phyloP scores from a whole-genome alignment of 73 alveolate genomes.

The Paramecium tetraurelia region DNA sequence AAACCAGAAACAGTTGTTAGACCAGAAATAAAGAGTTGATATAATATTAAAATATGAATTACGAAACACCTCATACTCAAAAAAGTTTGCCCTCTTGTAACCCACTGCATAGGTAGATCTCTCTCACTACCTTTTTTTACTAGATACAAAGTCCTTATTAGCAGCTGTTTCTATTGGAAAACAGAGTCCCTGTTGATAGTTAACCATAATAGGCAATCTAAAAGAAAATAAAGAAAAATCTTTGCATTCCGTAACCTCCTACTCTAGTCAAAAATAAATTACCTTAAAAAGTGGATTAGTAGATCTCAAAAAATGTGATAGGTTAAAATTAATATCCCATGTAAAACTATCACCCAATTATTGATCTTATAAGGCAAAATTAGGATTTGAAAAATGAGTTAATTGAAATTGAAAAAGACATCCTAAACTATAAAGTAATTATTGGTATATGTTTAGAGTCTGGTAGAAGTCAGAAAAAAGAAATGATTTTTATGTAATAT shows the following conservation, averaged over 20 bases:
- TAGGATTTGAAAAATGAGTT: neutral
- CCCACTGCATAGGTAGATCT: neutral
- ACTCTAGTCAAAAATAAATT: neutral
- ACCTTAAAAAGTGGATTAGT: neutral
- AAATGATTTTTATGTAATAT: neutral
- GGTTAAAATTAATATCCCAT: neutral
- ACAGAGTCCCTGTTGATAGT: neutral
- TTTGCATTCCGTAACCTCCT: neutral
- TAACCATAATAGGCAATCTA: neutral
- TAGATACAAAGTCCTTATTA: slow-evolving; percentile 15
- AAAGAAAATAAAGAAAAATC: neutral
- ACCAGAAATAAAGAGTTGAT: slow-evolving; percentile 13
- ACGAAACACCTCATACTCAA: neutral
- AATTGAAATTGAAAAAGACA: neutral
- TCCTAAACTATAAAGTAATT: neutral
- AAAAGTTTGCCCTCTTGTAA: neutral
- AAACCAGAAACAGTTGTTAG: slow-evolving; percentile 4
- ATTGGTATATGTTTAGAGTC: neutral
- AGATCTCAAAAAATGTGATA: neutral
- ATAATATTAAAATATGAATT: neutral
- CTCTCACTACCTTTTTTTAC: neutral
- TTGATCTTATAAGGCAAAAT: neutral
- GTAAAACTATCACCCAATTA: neutral
- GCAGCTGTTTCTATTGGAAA: neutral
- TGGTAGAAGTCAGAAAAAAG: neutral